Conservation (phyloP, 257 asterid genomes). For the Cinchona pubescens region DNA sequence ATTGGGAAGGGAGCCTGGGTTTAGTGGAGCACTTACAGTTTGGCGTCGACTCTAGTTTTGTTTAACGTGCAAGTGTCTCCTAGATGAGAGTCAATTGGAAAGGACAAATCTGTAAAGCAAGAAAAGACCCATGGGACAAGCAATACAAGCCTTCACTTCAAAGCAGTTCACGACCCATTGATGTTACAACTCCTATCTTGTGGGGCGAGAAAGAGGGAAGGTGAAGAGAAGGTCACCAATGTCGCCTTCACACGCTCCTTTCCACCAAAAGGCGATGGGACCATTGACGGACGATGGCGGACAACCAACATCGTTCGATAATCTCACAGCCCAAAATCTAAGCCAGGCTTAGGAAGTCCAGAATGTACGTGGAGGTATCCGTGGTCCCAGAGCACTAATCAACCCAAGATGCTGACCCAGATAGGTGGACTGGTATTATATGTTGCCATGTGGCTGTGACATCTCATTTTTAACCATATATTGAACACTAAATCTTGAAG, state of each 20-base stretch:
- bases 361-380: background rate
- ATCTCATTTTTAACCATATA: background rate
- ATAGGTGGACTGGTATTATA: background rate
- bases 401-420: no score
- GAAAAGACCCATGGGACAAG: no score
- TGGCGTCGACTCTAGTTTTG: background rate
- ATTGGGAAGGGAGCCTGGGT: background rate
- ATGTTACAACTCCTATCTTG: background rate
- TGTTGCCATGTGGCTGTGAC: background rate
- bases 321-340: background rate
- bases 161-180: background rate
- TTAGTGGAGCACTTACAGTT: no score
- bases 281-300: background rate
- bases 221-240: background rate
- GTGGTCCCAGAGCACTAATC: background rate
- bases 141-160: constrained; percentile 2
- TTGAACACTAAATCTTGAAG: no score
- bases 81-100: background rate
- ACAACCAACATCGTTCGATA: constrained; percentile 11
- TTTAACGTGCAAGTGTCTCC: background rate
- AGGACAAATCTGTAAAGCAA: background rate
- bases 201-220: background rate
- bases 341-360: background rate
- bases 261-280: constrained; percentile 12
- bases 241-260: background rate